Base-by-base conservation (phyloP, 495 filamentous ascomycete species). In the Hypoxylon crocopeplum region DNA sequence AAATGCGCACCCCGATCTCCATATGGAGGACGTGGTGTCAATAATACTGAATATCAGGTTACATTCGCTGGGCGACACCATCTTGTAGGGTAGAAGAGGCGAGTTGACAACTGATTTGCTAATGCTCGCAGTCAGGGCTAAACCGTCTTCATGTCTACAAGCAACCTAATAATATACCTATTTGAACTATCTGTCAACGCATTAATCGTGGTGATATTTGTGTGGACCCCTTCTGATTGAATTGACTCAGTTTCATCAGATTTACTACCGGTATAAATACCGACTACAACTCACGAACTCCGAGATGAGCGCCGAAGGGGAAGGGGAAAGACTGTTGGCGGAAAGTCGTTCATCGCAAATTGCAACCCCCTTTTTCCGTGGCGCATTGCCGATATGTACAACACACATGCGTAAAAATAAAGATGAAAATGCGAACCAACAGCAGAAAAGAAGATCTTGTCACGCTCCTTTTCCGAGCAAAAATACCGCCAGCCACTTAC, bases 81-180 rank as follows among this genome's bases (percentile, higher is more conserved):
- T n/a, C 7, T 32, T 22, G 21, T 17, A 2, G 7, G 15, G 27
- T 16, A 12, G 36, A 33, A 56, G 6, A 6, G 21, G 15, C 11
- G 22, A 24, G 15, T 46, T 45, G 13, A 15, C 13, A 48, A n/a
- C 21, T 20, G 13, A 44, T 7, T 50, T 33, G 38, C 21, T 20
- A 30, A 49, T 34, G 37, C 34, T 22, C 2, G 40, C 12, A 37
- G 3, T 15, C 1, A 37, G 29, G 40, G n/a, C 38, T 45, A 30
- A 13, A 37, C 13, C 21, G 17, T 34, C 29, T 22, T 13, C 15
- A 29, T 11, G 27, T 16, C 29, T 34, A 17, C 48, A 10, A 20
- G 10, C 24, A 20, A 21, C 22, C 20, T 47, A 46, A 55, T 39
- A 45, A 20, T 36, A 34, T 53, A 38, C n/a, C 20, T 55, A n/a